Conservation (phyloP, 2,329 filamentous ascomycete species). For the Sarocladiaceae sp. region DNA sequence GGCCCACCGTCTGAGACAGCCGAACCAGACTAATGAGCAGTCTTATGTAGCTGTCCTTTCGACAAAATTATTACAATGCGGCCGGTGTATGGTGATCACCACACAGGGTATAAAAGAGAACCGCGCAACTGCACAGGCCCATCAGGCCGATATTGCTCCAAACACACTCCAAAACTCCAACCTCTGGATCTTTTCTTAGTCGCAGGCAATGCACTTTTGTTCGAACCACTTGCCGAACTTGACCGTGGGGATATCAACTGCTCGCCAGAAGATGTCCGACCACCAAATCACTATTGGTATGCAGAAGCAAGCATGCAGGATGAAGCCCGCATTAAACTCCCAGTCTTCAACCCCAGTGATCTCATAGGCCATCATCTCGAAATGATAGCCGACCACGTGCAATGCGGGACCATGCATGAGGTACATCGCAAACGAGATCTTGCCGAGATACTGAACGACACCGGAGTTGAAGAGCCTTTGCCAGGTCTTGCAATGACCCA, state of each 20-base stretch:
- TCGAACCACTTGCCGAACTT: conserved; percentile 52
- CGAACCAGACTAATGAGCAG: too few species aligned
- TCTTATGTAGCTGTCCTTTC: too few species aligned
- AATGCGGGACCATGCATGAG: conserved; percentile 53
- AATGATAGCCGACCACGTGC: conserved; percentile 46
- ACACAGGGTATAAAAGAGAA: too few species aligned
- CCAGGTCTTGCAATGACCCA: conserved; percentile 39
- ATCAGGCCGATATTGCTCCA: too few species aligned
- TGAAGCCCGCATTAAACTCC: conserved; percentile 40
- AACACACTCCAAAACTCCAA: too few species aligned
- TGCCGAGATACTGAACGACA: conserved; percentile 51
- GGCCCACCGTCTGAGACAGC: too few species aligned
- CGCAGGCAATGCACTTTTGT: conserved; percentile 31
- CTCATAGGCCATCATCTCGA: conserved; percentile 41
- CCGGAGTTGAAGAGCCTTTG: conserved; percentile 44
- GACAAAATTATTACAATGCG: too few species aligned
- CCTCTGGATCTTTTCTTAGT: too few species aligned
- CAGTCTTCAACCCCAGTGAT: conserved; percentile 40
- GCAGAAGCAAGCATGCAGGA: conserved; percentile 39
- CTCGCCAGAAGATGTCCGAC: conserved; percentile 50
- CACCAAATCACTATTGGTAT: conserved; percentile 47
- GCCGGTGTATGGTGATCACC: too few species aligned
- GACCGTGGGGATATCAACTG: conserved; percentile 49
- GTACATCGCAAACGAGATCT: conserved; percentile 55
- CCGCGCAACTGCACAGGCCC: too few species aligned